Conservation (phyloP, 345 rosid genomes). For the Corchorus olitorius region DNA sequence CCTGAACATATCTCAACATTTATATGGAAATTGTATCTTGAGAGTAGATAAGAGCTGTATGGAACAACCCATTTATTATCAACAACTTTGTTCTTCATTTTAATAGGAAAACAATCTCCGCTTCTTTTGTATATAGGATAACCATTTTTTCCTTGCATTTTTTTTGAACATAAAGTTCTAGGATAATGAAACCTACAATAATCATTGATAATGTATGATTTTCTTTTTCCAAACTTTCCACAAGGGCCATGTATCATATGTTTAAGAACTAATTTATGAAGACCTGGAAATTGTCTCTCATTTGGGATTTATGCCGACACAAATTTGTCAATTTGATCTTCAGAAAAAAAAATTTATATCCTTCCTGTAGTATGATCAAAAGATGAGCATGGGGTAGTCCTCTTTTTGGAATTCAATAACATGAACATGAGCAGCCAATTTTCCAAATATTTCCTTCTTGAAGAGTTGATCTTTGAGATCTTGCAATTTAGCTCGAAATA, state of each 20-base stretch:
- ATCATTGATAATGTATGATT: not conserved
- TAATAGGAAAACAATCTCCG: not conserved
- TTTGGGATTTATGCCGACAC: not conserved
- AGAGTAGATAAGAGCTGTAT: not conserved
- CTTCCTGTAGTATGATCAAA: not conserved
- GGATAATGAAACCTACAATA: not conserved
- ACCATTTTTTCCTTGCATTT: not conserved
- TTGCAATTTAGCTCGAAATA: not conserved
- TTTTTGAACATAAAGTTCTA: not conserved
- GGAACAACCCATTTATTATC: not conserved
- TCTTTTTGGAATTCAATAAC: slow-evolving; percentile 4
- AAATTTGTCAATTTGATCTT: not conserved
- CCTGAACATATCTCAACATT: not conserved
- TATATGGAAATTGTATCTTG: not conserved
- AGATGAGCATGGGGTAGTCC: not conserved
- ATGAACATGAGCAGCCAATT: not conserved
- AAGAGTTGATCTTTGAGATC: not conserved
- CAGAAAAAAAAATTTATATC: not conserved
- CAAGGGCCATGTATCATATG: not conserved
- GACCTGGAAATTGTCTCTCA: not conserved
- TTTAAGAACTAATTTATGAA: not conserved
- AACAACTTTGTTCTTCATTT: not conserved
- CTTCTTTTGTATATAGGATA: not conserved
- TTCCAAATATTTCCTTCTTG: not conserved
- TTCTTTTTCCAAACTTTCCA: not conserved